Conservation (phyloP, 148 eudicot species). For the Camellia sinensis region DNA sequence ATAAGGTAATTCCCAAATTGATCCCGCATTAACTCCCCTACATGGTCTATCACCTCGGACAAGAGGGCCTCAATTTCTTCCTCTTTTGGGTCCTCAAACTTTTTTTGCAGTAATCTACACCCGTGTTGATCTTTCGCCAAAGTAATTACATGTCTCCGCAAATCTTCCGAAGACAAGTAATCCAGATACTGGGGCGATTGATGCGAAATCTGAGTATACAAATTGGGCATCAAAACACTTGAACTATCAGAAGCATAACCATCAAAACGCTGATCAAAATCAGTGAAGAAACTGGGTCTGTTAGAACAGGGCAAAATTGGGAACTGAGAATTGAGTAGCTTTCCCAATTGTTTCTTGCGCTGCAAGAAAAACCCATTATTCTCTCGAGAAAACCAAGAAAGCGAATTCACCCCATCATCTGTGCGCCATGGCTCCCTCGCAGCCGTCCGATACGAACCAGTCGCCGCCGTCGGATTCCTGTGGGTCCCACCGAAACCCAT, state of each 20-base stretch:
- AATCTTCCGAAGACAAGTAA: neutral
- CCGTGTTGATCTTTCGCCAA: constrained; percentile 32
- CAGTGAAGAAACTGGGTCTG: neutral
- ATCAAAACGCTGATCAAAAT: neutral
- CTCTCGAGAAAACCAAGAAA: neutral
- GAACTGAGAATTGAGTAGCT: neutral
- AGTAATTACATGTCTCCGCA: constrained; percentile 28
- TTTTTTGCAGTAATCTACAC: constrained; percentile 23
- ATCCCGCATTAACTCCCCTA: constrained; percentile 34
- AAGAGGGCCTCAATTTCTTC: constrained; percentile 29
- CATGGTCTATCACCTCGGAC: constrained; percentile 23
- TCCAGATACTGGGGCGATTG: neutral
- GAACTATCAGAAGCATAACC: neutral
- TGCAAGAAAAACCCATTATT: constrained; percentile 20
- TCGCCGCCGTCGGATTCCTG: neutral
- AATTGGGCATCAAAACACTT: neutral
- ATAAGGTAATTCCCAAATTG: constrained; percentile 37
- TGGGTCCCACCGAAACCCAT: constrained; percentile 1
- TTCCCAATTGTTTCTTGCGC: constrained; percentile 25
- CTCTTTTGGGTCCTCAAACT: constrained; percentile 24
- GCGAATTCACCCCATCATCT: neutral
- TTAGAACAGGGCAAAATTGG: constrained; percentile 1
- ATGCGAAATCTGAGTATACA: neutral
- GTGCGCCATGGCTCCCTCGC: neutral
- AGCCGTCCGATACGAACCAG: constrained; percentile 4